These are phyloP conservation scores for Trichocomaceae sp. DNA, from an alignment of 2,329 filamentous ascomycete genomes.

Conservation along the genomic window DNA sequence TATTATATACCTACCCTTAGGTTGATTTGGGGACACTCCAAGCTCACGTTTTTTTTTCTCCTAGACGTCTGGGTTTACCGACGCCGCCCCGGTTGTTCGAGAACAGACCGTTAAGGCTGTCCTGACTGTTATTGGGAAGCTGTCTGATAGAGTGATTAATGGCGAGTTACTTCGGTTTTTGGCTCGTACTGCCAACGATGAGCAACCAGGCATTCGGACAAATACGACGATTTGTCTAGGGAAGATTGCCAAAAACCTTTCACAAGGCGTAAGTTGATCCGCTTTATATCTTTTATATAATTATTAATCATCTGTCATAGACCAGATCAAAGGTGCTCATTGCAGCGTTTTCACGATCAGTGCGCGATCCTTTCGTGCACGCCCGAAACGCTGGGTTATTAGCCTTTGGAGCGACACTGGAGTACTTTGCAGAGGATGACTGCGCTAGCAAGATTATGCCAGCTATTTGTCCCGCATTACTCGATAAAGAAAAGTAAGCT, in stretches of 20 bases:
- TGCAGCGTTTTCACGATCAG: slow-evolving; percentile 81
- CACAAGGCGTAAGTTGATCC: slow-evolving; percentile 45
- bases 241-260: slow-evolving; percentile 88
- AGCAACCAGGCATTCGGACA: slow-evolving; percentile 92
- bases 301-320: slow-evolving; percentile 29
- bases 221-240: slow-evolving; percentile 97
- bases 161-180: slow-evolving; percentile 85
- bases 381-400: slow-evolving; percentile 83
- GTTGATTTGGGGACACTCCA: not conserved
- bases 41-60: not conserved
- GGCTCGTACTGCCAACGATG: slow-evolving; percentile 94
- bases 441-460: slow-evolving; percentile 78
- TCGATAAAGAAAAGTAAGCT: slow-evolving; percentile 81
- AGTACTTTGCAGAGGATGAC: slow-evolving; percentile 85
- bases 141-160: slow-evolving; percentile 88
- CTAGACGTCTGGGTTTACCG: slow-evolving; percentile 87
- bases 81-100: slow-evolving; percentile 80
- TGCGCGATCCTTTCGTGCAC: slow-evolving; percentile 91
- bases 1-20: not conserved
- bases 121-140: slow-evolving; percentile 74
- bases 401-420: slow-evolving; percentile 75
- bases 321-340: slow-evolving; percentile 84
- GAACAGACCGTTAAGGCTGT: slow-evolving; percentile 96
- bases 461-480: slow-evolving; percentile 70
- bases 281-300: not conserved